Evolutionary conservation across 108 stramenopile genomes (phyloP), one percentile per base, ranked within the genome.

Genomic region (Cylindrotheca fusiformis): DNA sequence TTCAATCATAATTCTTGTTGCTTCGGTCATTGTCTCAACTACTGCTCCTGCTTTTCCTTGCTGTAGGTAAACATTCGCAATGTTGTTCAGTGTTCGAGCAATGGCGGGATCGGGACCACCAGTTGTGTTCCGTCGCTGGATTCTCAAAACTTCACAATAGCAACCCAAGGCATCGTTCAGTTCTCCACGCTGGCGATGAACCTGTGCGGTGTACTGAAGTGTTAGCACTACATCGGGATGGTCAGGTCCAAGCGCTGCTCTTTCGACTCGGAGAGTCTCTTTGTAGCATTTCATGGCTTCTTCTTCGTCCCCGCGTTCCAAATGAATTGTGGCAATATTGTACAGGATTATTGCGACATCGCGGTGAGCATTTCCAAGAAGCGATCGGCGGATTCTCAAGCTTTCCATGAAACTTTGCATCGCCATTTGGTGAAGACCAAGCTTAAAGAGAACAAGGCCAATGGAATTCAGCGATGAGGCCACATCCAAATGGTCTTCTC

Each of bases 311-410:
- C 82, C 78, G 20, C 75, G 63, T 61, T 81, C 80, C 52, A 80
- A 48, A 46, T 84, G 69, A 32, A 81, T 72, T 1, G 78, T 75
- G 21, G 80, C 86, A 53, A 87, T 84, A 55, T 84, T 79, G 59
- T 87, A 87, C 45, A 87, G 53, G 25, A 84, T 80, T 28, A 82
- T 80, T 10, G 82, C 86, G 14, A 81, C 75, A 36, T 87, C 86
- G 10, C 72, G 68, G 54, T 80, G 81, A 10, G 74, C 53, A 45
- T 62, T 55, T 18, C 81, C 85, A 4, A 80, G 54, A 3, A 74
- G 31, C 4, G 45, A 28, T 22, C 74, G 48, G 3, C 81, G 79
- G 50, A 82, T 74, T 17, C 72, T 73, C 36, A 86, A 58, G 58
- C 79, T 70, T 54, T 86, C 81, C 48, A 52, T 28, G 53, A 86